Percentiles rank a stretch among this genome's conserved stretches.
Conservation (phyloP, 768 basidiomycete species). For the Cystobasidium ongulense region DNA sequence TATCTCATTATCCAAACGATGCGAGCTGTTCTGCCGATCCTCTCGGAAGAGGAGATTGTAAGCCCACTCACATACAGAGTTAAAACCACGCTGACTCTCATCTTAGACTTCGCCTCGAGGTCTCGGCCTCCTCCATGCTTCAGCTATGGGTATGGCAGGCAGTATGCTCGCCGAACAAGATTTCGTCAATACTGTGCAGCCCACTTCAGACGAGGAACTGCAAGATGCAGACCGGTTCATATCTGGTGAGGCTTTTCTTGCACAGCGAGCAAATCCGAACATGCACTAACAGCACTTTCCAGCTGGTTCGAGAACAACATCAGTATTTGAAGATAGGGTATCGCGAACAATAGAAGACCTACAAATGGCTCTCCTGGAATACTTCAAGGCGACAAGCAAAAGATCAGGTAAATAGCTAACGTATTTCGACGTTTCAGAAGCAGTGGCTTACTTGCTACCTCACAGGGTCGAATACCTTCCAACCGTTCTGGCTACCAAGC, state of each 20-base stretch:
- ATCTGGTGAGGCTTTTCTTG: constrained; percentile 54
- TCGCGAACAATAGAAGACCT: constrained; percentile 34
- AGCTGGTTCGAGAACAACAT: constrained; percentile 13
- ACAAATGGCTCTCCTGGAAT: constrained; percentile 34
- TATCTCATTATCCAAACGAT: constrained; percentile 69
- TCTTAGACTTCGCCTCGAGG: constrained; percentile 50
- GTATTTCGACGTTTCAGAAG: constrained; percentile 40
- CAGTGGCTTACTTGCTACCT: constrained; percentile 43
- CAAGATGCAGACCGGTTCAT: constrained; percentile 53
- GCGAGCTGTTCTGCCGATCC: constrained; percentile 58
- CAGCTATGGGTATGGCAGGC: constrained; percentile 66
- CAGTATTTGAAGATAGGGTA: constrained; percentile 30
- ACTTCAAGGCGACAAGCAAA: constrained; percentile 43
- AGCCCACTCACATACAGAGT: constrained; percentile 43
- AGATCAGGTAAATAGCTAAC: constrained; percentile 35
- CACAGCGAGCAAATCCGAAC: no score
- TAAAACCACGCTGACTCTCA: constrained; percentile 49
- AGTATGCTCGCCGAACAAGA: constrained; percentile 57
- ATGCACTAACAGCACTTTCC: no score
- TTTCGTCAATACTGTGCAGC: constrained; percentile 56
- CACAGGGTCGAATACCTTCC: constrained; percentile 30
- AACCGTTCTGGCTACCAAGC: constrained; percentile 34
- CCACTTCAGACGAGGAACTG: constrained; percentile 61
- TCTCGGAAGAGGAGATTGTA: constrained; percentile 71
- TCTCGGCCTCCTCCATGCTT: constrained; percentile 75